Conservation (phyloP, 768 basidiomycete species). For the Termitomyces sp. region DNA sequence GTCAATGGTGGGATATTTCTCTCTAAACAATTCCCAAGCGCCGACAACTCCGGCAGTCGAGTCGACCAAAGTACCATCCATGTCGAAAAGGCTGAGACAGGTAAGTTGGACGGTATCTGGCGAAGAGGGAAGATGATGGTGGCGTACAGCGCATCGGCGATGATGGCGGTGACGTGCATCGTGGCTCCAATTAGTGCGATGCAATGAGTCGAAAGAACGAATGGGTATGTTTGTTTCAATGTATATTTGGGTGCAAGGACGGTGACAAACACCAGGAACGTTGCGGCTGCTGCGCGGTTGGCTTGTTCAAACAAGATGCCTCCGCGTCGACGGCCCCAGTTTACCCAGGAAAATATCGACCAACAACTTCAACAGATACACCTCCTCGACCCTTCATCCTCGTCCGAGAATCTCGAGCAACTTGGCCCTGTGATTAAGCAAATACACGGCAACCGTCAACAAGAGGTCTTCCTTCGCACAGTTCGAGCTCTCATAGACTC, state of each 20-base stretch:
- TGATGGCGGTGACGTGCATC: slow-evolving; percentile 30
- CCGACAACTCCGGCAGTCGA: slow-evolving; percentile 79
- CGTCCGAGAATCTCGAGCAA: slow-evolving; percentile 92
- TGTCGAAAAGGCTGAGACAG: slow-evolving; percentile 60
- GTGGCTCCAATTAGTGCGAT: slow-evolving; percentile 5
- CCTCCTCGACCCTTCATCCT: slow-evolving; percentile 79
- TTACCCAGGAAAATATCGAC: slow-evolving; percentile 81
- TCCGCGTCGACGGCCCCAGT: slow-evolving; percentile 68
- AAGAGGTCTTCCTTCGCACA: slow-evolving; percentile 84
- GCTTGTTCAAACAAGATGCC: slow-evolving; percentile 47
- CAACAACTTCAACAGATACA: slow-evolving; percentile 90
- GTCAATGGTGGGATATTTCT: slow-evolving; percentile 63
- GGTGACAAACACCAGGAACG: slow-evolving; percentile 31
- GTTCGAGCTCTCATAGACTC: slow-evolving; percentile 85
- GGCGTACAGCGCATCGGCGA: slow-evolving; percentile 40
- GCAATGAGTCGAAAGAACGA: neutral
- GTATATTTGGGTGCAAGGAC: slow-evolving; percentile 30
- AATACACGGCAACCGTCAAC: slow-evolving; percentile 81
- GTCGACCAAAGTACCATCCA: slow-evolving; percentile 81
- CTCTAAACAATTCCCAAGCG: slow-evolving; percentile 75
- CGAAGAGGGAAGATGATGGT: neutral
- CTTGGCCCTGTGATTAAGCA: slow-evolving; percentile 94
- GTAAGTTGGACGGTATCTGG: slow-evolving; percentile 6
- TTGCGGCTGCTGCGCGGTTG: neutral
- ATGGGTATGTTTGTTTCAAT: neutral